Conservation (phyloP, 495 filamentous ascomycete genomes). For the Acidomyces sp. region DNA sequence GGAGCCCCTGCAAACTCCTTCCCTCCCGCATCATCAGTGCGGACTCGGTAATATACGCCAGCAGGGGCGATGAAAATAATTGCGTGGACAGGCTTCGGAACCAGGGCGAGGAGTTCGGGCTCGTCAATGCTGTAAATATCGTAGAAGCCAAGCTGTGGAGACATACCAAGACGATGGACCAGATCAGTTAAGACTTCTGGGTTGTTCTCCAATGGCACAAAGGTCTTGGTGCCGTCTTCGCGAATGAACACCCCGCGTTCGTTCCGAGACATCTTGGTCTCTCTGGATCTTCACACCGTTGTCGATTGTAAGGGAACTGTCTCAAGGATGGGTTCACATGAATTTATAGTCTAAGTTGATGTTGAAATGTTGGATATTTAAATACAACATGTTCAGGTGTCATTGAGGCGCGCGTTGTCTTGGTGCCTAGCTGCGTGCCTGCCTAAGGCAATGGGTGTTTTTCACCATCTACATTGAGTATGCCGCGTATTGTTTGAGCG, state of each 20-base stretch:
- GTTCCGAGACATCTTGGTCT: constrained; percentile 10
- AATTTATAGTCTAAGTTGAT: no score
- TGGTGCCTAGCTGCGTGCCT: not conserved
- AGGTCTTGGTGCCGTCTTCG: constrained; percentile 13
- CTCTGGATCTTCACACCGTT: no score
- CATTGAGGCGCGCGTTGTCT: no score
- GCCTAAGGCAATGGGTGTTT: not conserved
- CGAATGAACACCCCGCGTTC: constrained; percentile 14
- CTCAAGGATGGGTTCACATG: no score
- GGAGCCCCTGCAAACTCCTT: constrained; percentile 42
- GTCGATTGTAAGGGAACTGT: no score
- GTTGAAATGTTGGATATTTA: no score
- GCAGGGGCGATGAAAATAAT: constrained; percentile 79
- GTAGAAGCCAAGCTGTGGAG: constrained; percentile 51
- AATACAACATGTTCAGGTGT: no score
- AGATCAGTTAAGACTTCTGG: constrained; percentile 60
- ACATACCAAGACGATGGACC: constrained; percentile 61
- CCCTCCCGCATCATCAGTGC: constrained; percentile 47
- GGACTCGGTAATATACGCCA: constrained; percentile 53
- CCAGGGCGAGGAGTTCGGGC: constrained; percentile 60
- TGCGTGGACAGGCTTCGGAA: constrained; percentile 71
- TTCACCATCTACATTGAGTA: no score
- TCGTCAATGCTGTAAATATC: constrained; percentile 78
- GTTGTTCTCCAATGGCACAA: constrained; percentile 16
- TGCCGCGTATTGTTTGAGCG: no score